phyloP scores from a whole-genome alignment of 1,284 basidiomycete genomes.

The Fomitopsis betulina region DNA sequence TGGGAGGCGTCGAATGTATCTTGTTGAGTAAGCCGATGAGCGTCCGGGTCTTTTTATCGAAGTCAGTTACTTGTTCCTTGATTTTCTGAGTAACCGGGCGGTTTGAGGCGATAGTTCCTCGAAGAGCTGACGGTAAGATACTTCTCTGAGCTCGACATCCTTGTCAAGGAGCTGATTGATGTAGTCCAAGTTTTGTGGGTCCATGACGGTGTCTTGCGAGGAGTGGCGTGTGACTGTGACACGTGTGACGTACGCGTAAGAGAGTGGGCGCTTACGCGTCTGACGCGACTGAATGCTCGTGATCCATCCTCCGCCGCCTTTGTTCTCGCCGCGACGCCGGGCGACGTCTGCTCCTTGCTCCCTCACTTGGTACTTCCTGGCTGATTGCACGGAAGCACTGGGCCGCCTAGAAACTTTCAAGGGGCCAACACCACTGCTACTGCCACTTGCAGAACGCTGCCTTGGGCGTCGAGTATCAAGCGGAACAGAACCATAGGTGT shows the following conservation, averaged over 20 bases:
- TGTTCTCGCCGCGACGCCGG: neutral
- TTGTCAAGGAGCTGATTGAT: conserved; percentile 50
- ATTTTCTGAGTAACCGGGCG: conserved; percentile 51
- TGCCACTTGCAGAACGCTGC: too few relatives aligned
- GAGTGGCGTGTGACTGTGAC: conserved; percentile 1
- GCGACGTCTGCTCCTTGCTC: too few relatives aligned
- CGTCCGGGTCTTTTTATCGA: conserved; percentile 68
- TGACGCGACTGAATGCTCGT: conserved; percentile 1
- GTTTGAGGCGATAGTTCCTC: conserved; percentile 5
- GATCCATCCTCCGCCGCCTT: neutral
- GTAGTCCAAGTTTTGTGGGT: conserved; percentile 46
- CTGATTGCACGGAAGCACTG: too few relatives aligned
- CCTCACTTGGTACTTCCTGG: too few relatives aligned
- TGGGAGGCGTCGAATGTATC: conserved; percentile 68
- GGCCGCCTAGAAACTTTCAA: too few relatives aligned
- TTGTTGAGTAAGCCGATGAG: conserved; percentile 67
- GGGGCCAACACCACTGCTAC: too few relatives aligned
- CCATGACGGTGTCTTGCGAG: conserved; percentile 37
- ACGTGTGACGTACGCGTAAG: conserved; percentile 6
- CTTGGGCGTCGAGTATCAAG: too few relatives aligned
- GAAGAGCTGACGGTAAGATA: conserved; percentile 20
- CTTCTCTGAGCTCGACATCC: conserved; percentile 50
- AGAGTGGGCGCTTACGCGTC: neutral
- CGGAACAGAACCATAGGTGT: neutral
- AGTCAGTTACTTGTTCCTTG: conserved; percentile 63